phyloP scores from a whole-genome alignment of 176 grass and related monocot genomes.

The Rhynchospora tenuis region DNA sequence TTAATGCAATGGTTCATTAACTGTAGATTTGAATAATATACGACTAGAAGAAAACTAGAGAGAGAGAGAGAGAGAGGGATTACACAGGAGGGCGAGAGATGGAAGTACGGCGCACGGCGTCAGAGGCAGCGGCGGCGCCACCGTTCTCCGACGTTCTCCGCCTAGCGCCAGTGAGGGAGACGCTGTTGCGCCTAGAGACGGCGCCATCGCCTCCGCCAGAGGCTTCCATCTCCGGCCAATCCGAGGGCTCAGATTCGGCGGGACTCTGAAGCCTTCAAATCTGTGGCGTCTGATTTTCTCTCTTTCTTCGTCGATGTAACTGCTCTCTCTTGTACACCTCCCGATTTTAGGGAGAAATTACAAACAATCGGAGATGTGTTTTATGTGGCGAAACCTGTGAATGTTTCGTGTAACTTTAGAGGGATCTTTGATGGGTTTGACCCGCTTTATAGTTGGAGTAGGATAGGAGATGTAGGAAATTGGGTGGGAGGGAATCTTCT shows the following conservation, averaged over 20 bases:
- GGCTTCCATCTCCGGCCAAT: conserved; percentile 53
- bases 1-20: background rate
- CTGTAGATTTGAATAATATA: background rate
- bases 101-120: conserved; percentile 41
- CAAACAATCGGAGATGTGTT: too few relatives aligned
- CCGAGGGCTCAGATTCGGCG: conserved; percentile 15
- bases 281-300: background rate
- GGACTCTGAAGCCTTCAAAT: conserved; percentile 20
- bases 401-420: background rate
- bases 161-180: conserved; percentile 22
- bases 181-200: conserved; percentile 36
- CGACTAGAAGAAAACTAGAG: background rate
- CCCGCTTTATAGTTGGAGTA: background rate
- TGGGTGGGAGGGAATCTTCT: background rate
- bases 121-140: background rate
- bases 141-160: conserved; percentile 58
- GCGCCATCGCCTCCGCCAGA: conserved; percentile 28
- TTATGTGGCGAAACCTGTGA: background rate
- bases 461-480: background rate
- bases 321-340: background rate
- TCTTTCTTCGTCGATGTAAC: background rate
- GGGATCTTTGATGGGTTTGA: background rate
- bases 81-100: conserved; percentile 30
- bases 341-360: conserved; percentile 3
- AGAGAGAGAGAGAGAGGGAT: background rate